Evolutionary conservation across 805 yeast species (phyloP).

Genomic region (Saccharomycopsis fodiens): DNA sequence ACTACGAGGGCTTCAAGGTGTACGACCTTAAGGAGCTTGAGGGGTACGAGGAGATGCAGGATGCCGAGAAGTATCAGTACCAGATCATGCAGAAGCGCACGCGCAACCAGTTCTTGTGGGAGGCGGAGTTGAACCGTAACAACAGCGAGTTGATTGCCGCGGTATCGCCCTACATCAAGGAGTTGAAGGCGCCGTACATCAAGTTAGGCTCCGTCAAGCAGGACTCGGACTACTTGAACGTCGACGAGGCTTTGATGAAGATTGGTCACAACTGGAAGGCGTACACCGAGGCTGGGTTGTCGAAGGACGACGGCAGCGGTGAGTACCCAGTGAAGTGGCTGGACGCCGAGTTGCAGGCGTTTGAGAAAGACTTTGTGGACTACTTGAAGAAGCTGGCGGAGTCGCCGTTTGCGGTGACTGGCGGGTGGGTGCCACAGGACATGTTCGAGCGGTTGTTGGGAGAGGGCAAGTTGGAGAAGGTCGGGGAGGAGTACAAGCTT

Average conservation of each 20-base stretch:
- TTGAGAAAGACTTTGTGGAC: constrained; percentile 48
- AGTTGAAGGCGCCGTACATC: constrained; percentile 55
- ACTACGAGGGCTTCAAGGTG: constrained; percentile 83
- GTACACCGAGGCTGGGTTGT: constrained; percentile 50
- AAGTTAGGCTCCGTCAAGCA: constrained; percentile 52
- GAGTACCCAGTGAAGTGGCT: constrained; percentile 56
- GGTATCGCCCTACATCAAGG: constrained; percentile 75
- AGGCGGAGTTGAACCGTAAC: constrained; percentile 57
- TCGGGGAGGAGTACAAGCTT: constrained; percentile 44
- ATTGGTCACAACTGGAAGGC: constrained; percentile 63
- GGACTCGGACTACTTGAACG: constrained; percentile 51
- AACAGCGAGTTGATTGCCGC: constrained; percentile 66
- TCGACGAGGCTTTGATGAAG: constrained; percentile 61
- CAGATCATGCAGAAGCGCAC: constrained; percentile 84
- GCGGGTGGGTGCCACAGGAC: constrained; percentile 95
- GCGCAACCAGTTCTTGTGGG: constrained; percentile 88
- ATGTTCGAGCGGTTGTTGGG: constrained; percentile 67
- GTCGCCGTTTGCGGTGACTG: constrained; percentile 81
- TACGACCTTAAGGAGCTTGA: constrained; percentile 69
- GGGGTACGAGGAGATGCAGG: constrained; percentile 57
- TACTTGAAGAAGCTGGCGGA: constrained; percentile 63
- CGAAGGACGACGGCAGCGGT: constrained; percentile 29
- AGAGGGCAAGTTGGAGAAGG: constrained; percentile 60
- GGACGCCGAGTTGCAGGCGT: constrained; percentile 50
- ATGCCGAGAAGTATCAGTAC: constrained; percentile 69